These are phyloP conservation scores for Digitaria exilis DNA, from an alignment of 202 grass and related monocot genomes.

Conservation along the genomic window DNA sequence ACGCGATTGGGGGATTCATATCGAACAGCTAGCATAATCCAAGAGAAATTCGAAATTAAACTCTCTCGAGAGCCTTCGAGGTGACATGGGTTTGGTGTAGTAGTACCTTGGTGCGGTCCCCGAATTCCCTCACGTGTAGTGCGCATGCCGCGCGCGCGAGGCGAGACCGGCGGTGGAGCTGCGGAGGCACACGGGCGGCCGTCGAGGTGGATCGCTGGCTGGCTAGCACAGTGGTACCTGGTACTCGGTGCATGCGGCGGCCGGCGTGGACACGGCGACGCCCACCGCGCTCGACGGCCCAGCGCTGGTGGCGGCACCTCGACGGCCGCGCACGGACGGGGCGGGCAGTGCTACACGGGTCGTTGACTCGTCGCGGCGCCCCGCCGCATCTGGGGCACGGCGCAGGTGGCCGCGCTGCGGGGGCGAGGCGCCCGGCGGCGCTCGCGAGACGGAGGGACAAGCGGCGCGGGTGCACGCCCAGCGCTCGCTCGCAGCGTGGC, in stretches of 20 bases:
- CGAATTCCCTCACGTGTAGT: not conserved
- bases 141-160: not conserved
- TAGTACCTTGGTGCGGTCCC: not conserved
- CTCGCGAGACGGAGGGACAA: not conserved
- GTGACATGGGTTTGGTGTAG: constrained; percentile 1
- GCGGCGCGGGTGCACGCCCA: not conserved
- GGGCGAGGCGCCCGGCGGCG: not conserved
- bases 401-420: not conserved
- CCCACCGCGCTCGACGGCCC: too few species aligned
- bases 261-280: not conserved
- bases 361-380: not conserved
- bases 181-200: not conserved
- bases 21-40: not conserved
- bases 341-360: not conserved
- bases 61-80: not conserved
- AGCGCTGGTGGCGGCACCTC: not conserved
- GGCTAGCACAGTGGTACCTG: too few species aligned
- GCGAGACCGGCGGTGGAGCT: not conserved
- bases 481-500: not conserved
- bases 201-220: too few species aligned
- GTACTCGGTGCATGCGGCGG: not conserved
- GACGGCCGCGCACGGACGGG: not conserved
- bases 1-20: not conserved
- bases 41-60: not conserved
- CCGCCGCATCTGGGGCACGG: not conserved